phyloP scores from a whole-genome alignment of 2,329 filamentous ascomycete species.

The Pseudocercospora crystallina region DNA sequence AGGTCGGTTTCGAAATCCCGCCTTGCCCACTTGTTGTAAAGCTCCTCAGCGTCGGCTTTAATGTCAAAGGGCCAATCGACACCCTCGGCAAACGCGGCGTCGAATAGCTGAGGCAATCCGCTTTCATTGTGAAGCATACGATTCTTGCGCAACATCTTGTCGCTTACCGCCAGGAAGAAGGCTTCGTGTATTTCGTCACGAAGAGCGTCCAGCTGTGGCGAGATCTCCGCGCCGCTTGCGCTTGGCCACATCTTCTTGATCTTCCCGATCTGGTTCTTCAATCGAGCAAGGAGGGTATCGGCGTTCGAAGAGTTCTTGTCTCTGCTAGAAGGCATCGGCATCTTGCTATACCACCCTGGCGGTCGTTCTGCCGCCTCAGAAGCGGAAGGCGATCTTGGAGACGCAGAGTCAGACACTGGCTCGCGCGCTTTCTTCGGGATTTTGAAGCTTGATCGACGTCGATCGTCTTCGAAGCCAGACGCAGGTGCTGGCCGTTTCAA shows the following conservation, averaged over 20 bases:
- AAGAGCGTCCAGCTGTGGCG: constrained; percentile 31
- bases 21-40: constrained; percentile 48
- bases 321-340: constrained; percentile 3
- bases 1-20: constrained; percentile 46
- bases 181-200: constrained; percentile 41
- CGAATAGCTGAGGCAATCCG: constrained; percentile 46
- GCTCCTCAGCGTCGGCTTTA: constrained; percentile 45
- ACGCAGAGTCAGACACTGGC: no score
- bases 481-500: no score
- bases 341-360: constrained; percentile 24
- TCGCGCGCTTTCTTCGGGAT: no score
- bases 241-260: constrained; percentile 4
- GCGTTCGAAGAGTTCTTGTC: constrained; percentile 8
- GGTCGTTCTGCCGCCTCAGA: constrained; percentile 4
- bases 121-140: constrained; percentile 38
- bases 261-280: constrained; percentile 13
- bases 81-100: constrained; percentile 17
- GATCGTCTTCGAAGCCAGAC: no score
- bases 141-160: constrained; percentile 34
- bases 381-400: neutral
- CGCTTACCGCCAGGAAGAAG: constrained; percentile 38
- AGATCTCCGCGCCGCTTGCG: neutral
- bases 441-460: no score
- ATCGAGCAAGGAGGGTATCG: constrained; percentile 4
- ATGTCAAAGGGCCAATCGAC: constrained; percentile 48